Conservation (phyloP, 2,329 filamentous ascomycete species). For the Phialocephala sp. region DNA sequence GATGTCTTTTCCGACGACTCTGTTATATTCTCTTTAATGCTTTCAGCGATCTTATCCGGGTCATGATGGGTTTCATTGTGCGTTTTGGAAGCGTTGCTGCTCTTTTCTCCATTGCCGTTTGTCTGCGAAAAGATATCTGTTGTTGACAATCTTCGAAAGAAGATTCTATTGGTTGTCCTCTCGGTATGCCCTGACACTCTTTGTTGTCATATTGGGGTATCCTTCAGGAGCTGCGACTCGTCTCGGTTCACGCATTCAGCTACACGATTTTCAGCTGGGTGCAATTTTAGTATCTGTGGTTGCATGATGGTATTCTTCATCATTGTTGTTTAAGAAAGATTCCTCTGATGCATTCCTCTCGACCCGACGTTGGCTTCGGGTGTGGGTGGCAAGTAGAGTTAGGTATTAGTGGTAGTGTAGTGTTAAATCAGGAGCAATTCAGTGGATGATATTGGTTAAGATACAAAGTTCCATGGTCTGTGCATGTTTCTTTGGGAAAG, state of each 20-base stretch:
- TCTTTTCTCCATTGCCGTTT: conserved; percentile 30
- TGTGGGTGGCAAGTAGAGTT: conserved; percentile 29
- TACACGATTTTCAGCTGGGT: conserved; percentile 35
- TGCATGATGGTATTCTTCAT: conserved; percentile 38
- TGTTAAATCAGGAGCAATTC: conserved; percentile 10
- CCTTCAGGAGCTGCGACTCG: conserved; percentile 20
- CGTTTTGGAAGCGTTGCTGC: conserved; percentile 36
- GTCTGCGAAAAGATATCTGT: conserved; percentile 35
- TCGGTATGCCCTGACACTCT: conserved; percentile 10
- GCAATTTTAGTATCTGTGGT: conserved; percentile 30
- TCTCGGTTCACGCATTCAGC: conserved; percentile 27
- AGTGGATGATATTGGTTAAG: conserved; percentile 28
- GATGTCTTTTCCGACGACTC: conserved; percentile 29
- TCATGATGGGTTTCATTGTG: conserved; percentile 37
- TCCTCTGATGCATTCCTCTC: conserved; percentile 28
- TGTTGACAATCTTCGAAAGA: conserved; percentile 31
- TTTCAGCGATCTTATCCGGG: conserved; percentile 40
- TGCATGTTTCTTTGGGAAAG: conserved; percentile 3
- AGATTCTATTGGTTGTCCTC: conserved; percentile 17
- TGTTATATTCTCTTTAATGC: conserved; percentile 41
- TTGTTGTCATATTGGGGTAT: conserved; percentile 27
- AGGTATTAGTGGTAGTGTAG: conserved; percentile 31
- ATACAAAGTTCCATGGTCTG: conserved; percentile 2
- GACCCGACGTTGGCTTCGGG: conserved; percentile 22
- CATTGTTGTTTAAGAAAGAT: conserved; percentile 39